Base-by-base conservation (phyloP, 2,329 filamentous ascomycete genomes). In the Microdochium trichocladiopsis region DNA sequence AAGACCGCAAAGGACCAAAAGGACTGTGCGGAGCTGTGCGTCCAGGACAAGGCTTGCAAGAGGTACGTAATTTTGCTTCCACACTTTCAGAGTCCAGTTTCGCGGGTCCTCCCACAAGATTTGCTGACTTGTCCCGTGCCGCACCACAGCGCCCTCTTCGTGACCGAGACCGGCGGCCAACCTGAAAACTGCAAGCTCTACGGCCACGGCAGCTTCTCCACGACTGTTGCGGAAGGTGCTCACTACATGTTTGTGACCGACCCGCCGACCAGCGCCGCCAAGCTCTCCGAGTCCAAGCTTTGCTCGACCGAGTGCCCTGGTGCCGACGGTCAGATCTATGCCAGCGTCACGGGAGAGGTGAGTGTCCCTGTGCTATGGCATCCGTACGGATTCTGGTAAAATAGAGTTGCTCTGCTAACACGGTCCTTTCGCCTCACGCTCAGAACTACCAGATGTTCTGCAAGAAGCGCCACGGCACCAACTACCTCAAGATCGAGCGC, bases 401-500 rank as follows among this genome's bases (percentile, higher is more conserved):
- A n/a, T n/a, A n/a, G n/a, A n/a, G n/a, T n/a, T n/a, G n/a, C n/a
- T n/a, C n/a, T n/a, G n/a, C n/a, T n/a, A n/a, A n/a, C n/a, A n/a
- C n/a, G n/a, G n/a, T n/a, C n/a, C n/a, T n/a, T n/a, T n/a, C n/a
- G n/a, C n/a, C n/a, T n/a, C n/a, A n/a, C n/a, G 51, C 41, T 22
- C 16, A 56, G 50, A 55, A 54, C 43, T 57, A 52, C 37, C 24
- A 52, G n/a, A 57, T 57, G 53, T 51, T 54, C 4, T 57, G 55
- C 41, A 48, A 53, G 4, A 52, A 52, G 47, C 55, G 55, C n/a
- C 52, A 54, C 23, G 53, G 53, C n/a, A 57, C 55, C 12, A 53
- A 49, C 2, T 48, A 51, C 47, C 55, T 55, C 48, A 52, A 50
- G 16, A 24, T 45, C 21, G 52, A 55, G 24, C 51, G 52, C 6